Percentiles rank a stretch among this genome's conserved stretches.
Conservation (phyloP, 2,329 filamentous ascomycete genomes). For the Fusarium transvaalense region DNA sequence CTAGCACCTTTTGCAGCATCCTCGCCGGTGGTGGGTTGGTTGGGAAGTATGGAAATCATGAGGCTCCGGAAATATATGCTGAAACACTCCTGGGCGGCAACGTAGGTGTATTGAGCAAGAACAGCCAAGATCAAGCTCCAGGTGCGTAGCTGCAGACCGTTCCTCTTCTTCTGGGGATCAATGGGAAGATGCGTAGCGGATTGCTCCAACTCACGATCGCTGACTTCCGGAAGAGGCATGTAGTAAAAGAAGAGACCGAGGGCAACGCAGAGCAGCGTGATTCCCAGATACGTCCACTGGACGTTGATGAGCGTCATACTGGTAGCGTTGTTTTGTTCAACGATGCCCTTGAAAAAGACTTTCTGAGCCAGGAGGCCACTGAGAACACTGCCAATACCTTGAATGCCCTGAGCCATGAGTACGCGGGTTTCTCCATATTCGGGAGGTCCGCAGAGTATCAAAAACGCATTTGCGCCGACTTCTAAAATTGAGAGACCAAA, state of each 20-base stretch:
- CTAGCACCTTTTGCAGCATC: conserved; percentile 42
- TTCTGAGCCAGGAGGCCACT: conserved; percentile 79
- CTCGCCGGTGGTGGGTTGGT: conserved; percentile 36
- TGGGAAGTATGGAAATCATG: conserved; percentile 58
- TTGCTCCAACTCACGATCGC: conserved; percentile 66
- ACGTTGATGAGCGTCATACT: conserved; percentile 74
- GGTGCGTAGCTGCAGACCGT: conserved; percentile 66
- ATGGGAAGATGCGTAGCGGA: conserved; percentile 63
- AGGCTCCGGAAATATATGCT: conserved; percentile 71
- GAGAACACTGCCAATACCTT: conserved; percentile 80
- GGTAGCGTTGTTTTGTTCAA: conserved; percentile 48
- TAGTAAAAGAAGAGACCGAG: conserved; percentile 78
- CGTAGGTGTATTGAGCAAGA: conserved; percentile 82
- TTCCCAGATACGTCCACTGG: conserved; percentile 88
- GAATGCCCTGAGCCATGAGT: conserved; percentile 80
- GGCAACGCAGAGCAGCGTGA: conserved; percentile 78
- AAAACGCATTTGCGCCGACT: conserved; percentile 82
- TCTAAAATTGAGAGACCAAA: conserved; percentile 83
- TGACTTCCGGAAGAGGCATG: conserved; percentile 73
- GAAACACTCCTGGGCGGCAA: conserved; percentile 77
- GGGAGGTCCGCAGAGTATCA: conserved; percentile 77
- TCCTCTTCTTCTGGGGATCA: conserved; percentile 63
- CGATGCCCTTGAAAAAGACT: conserved; percentile 76
- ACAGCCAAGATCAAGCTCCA: conserved; percentile 76
- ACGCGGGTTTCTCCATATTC: conserved; percentile 80